phyloP scores from a whole-genome alignment of 1,284 basidiomycete genomes.

The Pulveroboletus sp. region DNA sequence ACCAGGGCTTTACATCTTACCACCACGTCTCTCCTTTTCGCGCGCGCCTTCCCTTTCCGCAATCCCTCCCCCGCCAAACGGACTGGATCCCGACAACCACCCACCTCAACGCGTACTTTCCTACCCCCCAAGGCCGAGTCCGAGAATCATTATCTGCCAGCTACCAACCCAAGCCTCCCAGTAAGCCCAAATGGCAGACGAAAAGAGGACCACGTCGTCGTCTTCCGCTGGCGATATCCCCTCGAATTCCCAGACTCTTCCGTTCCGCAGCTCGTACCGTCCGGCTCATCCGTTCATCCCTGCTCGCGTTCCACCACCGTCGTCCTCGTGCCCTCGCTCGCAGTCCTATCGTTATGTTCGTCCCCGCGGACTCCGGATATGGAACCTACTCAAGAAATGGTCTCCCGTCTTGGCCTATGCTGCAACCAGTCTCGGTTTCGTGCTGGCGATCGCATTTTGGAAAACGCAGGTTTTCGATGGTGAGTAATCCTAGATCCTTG shows the following conservation, averaged over 20 bases:
- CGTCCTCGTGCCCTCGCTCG: slow-evolving; percentile 30
- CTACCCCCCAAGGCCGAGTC: background rate
- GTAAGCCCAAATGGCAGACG: slow-evolving; percentile 22
- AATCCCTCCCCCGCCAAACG: slow-evolving; percentile 1
- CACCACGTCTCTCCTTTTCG: background rate
- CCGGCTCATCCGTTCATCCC: slow-evolving; percentile 27
- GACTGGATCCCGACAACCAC: slow-evolving; percentile 35
- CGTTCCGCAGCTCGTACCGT: slow-evolving; percentile 14
- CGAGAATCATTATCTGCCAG: background rate
- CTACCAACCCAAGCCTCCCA: background rate
- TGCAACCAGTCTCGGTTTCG: slow-evolving; percentile 65
- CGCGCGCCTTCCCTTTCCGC: background rate
- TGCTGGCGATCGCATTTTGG: slow-evolving; percentile 73
- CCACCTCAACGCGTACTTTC: background rate
- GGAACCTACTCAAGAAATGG: slow-evolving; percentile 65
- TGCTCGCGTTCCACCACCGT: slow-evolving; percentile 16
- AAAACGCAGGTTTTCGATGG: slow-evolving; percentile 71
- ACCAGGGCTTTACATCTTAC: background rate
- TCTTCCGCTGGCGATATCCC: slow-evolving; percentile 17
- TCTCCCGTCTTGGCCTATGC: slow-evolving; percentile 70
- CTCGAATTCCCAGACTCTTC: slow-evolving; percentile 12
- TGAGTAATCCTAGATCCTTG: slow-evolving; percentile 38
- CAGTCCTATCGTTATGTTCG: slow-evolving; percentile 44
- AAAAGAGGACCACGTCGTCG: slow-evolving; percentile 25
- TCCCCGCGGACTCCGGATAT: slow-evolving; percentile 54